Base-by-base conservation (phyloP, 768 basidiomycete genomes). In the Ramaria sp. region DNA sequence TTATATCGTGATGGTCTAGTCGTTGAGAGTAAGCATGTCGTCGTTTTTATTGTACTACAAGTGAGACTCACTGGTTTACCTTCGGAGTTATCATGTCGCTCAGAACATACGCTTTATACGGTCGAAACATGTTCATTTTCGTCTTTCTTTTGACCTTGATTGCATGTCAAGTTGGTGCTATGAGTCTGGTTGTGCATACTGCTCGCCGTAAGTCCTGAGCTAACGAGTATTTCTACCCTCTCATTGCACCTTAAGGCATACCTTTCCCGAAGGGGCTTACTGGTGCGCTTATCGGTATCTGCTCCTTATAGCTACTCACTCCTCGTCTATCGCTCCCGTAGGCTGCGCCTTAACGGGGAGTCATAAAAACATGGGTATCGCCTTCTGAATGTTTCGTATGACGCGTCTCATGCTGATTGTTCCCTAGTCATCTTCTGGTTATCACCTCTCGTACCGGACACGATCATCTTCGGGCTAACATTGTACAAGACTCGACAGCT, bases 361-460 rank as follows among this genome's bases (percentile, higher is more conserved):
- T 8, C 7, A n/a, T n/a, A 18, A 8, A n/a, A 9, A n/a, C n/a
- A 8, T 44, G 9, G 42, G 16, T 44, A 18, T n/a, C 9, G 8
- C 18, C 18, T 44, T 44, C 9, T 16, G 8, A 8, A 44, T 44
- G 9, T 24, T 7, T 24, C 20, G n/a, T 8, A 44, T 44, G 9
- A 44, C 9, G 8, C n/a, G 8, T n/a, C n/a, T 44, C 7, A n/a
- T n/a, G 42, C 9, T 18, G 9, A 8, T 16, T 18, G 15, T 38
- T 36, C 38, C 38, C 12, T 38, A 51, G 50, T 36, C 15, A 20
- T 38, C 20, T 51, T 51, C 36, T 51, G 50, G 50, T 20, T 34
- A 36, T 51, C 50, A 18, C 50, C 50, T 4, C 20, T 51, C 8
- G 50, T 51, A n/a, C 18, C 38, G 16, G 50, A 51, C n/a, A 51